These are phyloP conservation scores for Penicillium chermesinum DNA, from an alignment of 495 filamentous ascomycete species.

Conservation along the genomic window DNA sequence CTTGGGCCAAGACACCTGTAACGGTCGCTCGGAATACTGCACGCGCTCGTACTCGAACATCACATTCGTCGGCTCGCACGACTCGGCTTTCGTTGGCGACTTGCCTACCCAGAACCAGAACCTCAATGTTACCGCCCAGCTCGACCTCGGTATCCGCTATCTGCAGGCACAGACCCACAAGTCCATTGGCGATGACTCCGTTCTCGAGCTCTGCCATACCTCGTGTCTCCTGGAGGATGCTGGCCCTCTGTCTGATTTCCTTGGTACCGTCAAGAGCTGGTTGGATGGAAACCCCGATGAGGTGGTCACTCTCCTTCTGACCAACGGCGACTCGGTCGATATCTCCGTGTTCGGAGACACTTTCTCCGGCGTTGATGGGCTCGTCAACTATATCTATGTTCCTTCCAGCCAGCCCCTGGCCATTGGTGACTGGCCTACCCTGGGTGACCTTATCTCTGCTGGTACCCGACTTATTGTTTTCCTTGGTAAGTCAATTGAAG, in stretches of 20 bases:
- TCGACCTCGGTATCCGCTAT: constrained; percentile 63
- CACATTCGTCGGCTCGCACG: constrained; percentile 65
- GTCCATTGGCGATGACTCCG: constrained; percentile 31
- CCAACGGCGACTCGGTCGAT: constrained; percentile 56
- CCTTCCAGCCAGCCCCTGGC: constrained; percentile 32
- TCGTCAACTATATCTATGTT: constrained; percentile 54
- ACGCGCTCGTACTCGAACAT: constrained; percentile 57
- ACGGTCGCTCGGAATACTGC: constrained; percentile 62
- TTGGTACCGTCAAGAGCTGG: constrained; percentile 57
- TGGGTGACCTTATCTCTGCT: constrained; percentile 53
- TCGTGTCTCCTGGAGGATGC: constrained; percentile 60
- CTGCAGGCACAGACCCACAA: constrained; percentile 66
- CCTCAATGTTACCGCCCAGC: constrained; percentile 57
- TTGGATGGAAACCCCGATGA: constrained; percentile 61
- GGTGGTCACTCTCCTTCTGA: constrained; percentile 64
- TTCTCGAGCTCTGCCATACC: constrained; percentile 61
- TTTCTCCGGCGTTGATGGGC: constrained; percentile 47
- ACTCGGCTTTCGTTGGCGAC: constrained; percentile 60
- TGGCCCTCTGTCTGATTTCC: constrained; percentile 52
- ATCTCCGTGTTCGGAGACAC: constrained; percentile 46
- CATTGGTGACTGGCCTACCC: constrained; percentile 56
- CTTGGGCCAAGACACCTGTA: constrained; percentile 42
- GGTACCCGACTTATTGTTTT: constrained; percentile 60
- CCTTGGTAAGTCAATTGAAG: constrained; percentile 44
- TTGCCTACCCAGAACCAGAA: constrained; percentile 62